A percentile compares a stretch with the other conserved stretches of the same genome.
These are phyloP conservation scores for Coniochaeta pulveracea DNA, from an alignment of 2,329 filamentous ascomycete species.

Conservation along the genomic window DNA sequence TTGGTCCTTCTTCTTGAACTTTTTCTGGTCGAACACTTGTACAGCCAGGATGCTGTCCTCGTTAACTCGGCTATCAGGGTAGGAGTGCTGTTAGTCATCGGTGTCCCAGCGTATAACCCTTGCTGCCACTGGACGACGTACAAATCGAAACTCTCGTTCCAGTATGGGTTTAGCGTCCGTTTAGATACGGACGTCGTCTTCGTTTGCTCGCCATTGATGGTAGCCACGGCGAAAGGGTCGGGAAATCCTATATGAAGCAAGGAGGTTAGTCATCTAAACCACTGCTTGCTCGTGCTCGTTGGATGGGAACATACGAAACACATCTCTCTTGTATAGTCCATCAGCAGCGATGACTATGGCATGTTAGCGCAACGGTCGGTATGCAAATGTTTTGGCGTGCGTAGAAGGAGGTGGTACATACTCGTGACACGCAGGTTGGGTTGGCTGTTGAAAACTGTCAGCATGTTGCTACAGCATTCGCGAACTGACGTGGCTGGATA, in stretches of 20 bases:
- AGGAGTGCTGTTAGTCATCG: background rate
- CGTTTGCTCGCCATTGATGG: slow-evolving; percentile 94
- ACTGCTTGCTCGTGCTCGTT: slow-evolving; percentile 1
- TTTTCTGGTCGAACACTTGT: slow-evolving; percentile 99
- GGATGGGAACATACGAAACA: slow-evolving; percentile 66
- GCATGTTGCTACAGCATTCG: slow-evolving; percentile 10
- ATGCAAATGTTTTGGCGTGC: slow-evolving; percentile 3
- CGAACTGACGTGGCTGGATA: slow-evolving; percentile 5
- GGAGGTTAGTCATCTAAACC: slow-evolving; percentile 6
- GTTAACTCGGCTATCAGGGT: slow-evolving; percentile 76
- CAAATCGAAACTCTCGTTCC: slow-evolving; percentile 99
- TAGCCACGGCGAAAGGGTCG: slow-evolving; percentile 95
- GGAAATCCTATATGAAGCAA: slow-evolving; percentile 62
- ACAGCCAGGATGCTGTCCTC: slow-evolving; percentile 96
- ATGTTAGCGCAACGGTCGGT: slow-evolving; percentile 23
- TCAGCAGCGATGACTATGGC: slow-evolving; percentile 88
- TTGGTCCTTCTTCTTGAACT: slow-evolving; percentile 99
- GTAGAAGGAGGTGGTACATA: slow-evolving; percentile 32
- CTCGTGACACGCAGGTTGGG: slow-evolving; percentile 90
- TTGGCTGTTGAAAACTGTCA: slow-evolving; percentile 38
- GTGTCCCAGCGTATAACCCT: too few relatives aligned
- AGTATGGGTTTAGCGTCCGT: slow-evolving; percentile 97
- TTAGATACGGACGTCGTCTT: slow-evolving; percentile 97
- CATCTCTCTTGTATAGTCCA: slow-evolving; percentile 97
- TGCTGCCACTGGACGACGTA: slow-evolving; percentile 42